These are phyloP conservation scores for Colletotrichum sp. DNA, from an alignment of 2,329 filamentous ascomycete species.

Conservation along the genomic window DNA sequence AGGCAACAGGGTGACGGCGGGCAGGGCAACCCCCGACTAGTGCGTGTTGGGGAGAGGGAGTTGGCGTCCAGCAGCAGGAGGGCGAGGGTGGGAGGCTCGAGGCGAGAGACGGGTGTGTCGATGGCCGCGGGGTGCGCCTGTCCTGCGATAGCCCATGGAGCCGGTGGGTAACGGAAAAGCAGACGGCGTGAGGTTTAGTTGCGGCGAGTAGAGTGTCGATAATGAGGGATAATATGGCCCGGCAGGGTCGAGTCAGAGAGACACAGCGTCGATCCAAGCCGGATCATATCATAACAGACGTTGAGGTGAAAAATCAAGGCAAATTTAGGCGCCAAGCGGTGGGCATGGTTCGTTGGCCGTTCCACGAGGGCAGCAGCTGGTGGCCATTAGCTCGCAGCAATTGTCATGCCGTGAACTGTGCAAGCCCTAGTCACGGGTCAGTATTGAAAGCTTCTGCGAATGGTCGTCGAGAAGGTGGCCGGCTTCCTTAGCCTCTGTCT, in stretches of 20 bases:
- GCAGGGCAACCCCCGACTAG: not conserved
- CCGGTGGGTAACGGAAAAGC: conserved; percentile 1
- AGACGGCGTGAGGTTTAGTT: not conserved
- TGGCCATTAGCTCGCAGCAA: conserved; percentile 4
- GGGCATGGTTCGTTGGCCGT: not conserved
- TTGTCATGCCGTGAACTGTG: conserved; percentile 17
- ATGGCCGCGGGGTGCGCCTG: conserved; percentile 2
- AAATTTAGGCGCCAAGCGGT: not conserved
- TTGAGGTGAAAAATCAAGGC: not conserved
- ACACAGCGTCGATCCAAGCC: not conserved
- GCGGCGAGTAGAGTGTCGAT: not conserved
- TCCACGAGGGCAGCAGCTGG: conserved; percentile 7
- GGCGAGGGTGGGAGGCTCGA: not conserved
- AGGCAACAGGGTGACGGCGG: not conserved
- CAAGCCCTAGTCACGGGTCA: conserved; percentile 3
- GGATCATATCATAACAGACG: not conserved
- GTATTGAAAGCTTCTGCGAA: not conserved
- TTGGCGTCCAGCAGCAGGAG: not conserved
- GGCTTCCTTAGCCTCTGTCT: not conserved
- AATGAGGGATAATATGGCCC: not conserved
- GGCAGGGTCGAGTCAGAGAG: not conserved
- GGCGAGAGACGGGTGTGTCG: not conserved
- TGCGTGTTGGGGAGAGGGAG: not conserved
- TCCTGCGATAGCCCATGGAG: not conserved
- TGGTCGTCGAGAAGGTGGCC: not conserved